A percentile compares a stretch with the other conserved stretches of the same genome.
phyloP scores from a whole-genome alignment of 2,329 filamentous ascomycete genomes.

The Tolypocladium album region DNA sequence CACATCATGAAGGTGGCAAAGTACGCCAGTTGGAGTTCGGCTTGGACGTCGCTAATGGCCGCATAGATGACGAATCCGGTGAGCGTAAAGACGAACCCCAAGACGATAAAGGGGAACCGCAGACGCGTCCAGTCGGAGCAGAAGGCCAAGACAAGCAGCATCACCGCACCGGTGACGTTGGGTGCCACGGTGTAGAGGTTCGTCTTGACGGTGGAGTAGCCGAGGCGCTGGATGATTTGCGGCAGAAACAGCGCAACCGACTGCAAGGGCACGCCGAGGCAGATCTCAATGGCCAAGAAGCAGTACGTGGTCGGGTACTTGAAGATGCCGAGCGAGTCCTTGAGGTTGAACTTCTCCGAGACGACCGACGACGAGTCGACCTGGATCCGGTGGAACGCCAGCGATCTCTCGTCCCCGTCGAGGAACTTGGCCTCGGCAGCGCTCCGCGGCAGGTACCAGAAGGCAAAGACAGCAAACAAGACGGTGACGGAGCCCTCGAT shows the following conservation, averaged over 20 bases:
- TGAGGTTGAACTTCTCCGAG: conserved; percentile 39
- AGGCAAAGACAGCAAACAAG: conserved; percentile 52
- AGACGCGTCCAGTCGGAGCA: conserved; percentile 54
- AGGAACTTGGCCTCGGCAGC: conserved; percentile 57
- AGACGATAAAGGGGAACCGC: conserved; percentile 62
- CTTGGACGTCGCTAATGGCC: conserved; percentile 51
- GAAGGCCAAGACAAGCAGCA: conserved; percentile 65
- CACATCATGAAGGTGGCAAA: conserved; percentile 76
- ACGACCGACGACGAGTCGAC: conserved; percentile 59
- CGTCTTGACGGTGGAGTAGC: conserved; percentile 43
- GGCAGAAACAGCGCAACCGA: conserved; percentile 43
- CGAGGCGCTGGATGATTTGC: conserved; percentile 40
- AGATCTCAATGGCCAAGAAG: conserved; percentile 44
- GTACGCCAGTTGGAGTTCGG: conserved; percentile 56
- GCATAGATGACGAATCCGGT: conserved; percentile 72
- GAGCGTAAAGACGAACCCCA: conserved; percentile 66
- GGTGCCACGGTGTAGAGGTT: conserved; percentile 77
- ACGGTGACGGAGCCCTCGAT: conserved; percentile 49
- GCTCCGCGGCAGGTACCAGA: conserved; percentile 56
- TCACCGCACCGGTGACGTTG: conserved; percentile 61
- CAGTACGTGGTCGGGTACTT: conserved; percentile 34
- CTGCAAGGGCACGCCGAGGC: conserved; percentile 48
- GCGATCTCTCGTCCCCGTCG: conserved; percentile 50
- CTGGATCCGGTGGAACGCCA: conserved; percentile 65
- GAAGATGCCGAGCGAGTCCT: conserved; percentile 41